Evolutionary conservation across 2,329 filamentous ascomycete species (phyloP).

Genomic region (Fusarium sp.): DNA sequence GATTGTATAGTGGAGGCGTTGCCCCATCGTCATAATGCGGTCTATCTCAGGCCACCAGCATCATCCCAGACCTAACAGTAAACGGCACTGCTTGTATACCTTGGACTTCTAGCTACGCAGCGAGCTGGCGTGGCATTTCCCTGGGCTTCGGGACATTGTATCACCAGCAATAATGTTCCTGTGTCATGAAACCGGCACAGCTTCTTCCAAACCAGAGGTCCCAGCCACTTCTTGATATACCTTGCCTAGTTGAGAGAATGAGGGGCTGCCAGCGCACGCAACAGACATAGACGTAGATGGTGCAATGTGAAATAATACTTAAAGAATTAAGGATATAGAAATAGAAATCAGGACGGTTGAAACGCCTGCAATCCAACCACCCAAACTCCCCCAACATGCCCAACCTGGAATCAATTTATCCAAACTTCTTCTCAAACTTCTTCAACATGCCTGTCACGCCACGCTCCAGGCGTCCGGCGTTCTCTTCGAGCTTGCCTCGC

Average conservation of each 20-base stretch:
- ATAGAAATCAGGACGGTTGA: slow-evolving; percentile 6
- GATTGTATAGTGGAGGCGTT: neutral
- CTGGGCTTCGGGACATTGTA: neutral
- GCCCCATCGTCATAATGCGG: neutral
- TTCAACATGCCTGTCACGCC: slow-evolving; percentile 75
- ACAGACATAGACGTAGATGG: neutral
- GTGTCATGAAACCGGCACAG: neutral
- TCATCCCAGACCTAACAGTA: neutral
- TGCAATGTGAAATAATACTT: neutral
- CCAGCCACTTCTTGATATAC: neutral
- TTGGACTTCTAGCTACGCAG: neutral
- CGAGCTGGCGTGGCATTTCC: neutral
- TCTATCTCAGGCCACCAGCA: slow-evolving; percentile 6
- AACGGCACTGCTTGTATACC: neutral
- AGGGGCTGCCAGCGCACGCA: neutral
- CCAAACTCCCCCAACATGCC: slow-evolving; percentile 24
- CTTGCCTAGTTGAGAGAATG: neutral
- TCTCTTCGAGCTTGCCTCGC: slow-evolving; percentile 66
- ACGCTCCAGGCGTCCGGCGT: slow-evolving; percentile 71
- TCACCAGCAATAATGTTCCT: neutral
- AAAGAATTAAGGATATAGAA: slow-evolving; percentile 19
- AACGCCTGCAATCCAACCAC: neutral
- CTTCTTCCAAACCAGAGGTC: neutral
- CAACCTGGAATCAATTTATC: slow-evolving; percentile 45
- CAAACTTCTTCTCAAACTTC: slow-evolving; percentile 80